Base-by-base conservation (phyloP, 208 protist genomes). In the Kentomonas sorsogonicus region DNA sequence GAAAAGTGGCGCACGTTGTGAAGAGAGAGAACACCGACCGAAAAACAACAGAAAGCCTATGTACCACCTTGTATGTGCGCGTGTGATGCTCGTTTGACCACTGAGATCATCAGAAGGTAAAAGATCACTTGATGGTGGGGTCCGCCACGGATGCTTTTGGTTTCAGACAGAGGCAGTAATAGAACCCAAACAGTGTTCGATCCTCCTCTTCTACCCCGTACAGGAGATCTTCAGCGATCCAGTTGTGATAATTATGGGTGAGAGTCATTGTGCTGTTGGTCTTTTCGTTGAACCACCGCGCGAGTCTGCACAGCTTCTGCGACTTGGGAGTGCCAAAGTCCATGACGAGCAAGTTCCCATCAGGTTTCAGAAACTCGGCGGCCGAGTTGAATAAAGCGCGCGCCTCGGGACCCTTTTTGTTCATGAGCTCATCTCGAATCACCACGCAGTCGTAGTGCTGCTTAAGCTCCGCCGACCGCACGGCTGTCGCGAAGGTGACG, bases 351-450 rank as follows among this genome's bases (percentile, higher is more conserved):
- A 89, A 71, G 38, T 79, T 15, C 0, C 80, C 80, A 30, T 86
- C 81, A 6, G 76, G 64, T 38, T 53, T 64, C 18, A 93, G 46
- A 55, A 79, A 90, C 18, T 33, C 23, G 0, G 69, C 63, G 16
- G 77, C 81, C 16, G 63, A 69, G 53, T 90, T 79, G 13, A 93
- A 75, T 13, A 89, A 55, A 26, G 63, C 45, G 40, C 74, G 76
- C 0, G 82, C 82, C 20, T 72, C 74, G 20, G 18, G 23, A 46
- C 59, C 55, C 30, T 60, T 67, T 26, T 63, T 53, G 53, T 86
- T 93, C 53, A 89, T 60, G n/a, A 93, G 46, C 50, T 93, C 82
- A 46, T 93, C 77, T 43, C 86, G 76, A 20, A 93, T 69, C 3
- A 93, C 58, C 5, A 90, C 79, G 10, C 72, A 82, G 66, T 93